Evolutionary conservation across 495 filamentous ascomycete species (phyloP), one percentile per base, ranked within the genome.

Genomic region (Xylaria nigripes): DNA sequence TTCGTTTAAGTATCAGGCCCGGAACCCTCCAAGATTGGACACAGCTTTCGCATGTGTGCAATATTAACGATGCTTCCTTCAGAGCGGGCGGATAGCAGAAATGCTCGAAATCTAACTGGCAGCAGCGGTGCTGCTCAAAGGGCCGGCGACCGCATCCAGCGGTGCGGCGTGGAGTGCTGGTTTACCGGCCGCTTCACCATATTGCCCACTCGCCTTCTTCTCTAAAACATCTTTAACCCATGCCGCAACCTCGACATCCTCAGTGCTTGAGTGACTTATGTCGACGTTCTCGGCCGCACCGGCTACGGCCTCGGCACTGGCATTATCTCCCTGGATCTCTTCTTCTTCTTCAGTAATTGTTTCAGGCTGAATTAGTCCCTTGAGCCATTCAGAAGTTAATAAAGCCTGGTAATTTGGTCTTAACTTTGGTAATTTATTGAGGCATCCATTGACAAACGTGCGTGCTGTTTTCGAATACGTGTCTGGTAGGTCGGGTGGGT

Each of bases 351-450:
- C 87, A 3, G 79, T 69, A 61, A 95, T 95, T 3, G 85, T 87
- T 30, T 82, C 79, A n/a, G 92, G 92, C 53, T 90, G 87, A 64
- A 86, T 80, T 25, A 98, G 74, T 0, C 83, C 75, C 43, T 84
- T 76, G 3, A 98, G 76, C 93, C 93, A 98, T 46, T 87, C 81
- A 65, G 96, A 94, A 55, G 85, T 81, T 13, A 98, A 75, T 18
- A 98, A 79, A 78, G 89, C 90, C 42, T 83, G 78, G 70, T 98
- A 98, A 2, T 86, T 90, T 19, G 92, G 93, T 15, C 93, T 86
- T 27, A 93, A 81, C 49, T 86, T 88, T 2, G 93, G 91, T 52
- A 86, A 85, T 68, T 98, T 98, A 70, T 96, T 88, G 44, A 98
- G 79, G 67, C 94, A 97, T 45, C 86, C 84, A 19, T 77, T 76